Conservation (phyloP, 2,329 filamentous ascomycete genomes). For the Botrytis galanthina region DNA sequence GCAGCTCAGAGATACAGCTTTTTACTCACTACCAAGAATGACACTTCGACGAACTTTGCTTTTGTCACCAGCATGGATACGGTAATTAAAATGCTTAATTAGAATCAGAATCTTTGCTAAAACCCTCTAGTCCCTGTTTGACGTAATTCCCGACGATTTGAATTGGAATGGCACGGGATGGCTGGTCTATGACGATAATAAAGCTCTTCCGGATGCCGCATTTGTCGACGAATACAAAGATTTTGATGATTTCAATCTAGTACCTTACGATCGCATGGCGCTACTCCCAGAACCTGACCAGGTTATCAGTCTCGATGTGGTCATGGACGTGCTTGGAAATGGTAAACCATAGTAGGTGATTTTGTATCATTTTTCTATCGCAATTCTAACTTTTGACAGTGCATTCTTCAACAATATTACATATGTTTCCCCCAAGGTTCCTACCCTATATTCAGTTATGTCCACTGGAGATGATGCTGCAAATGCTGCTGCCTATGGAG, state of each 20-base stretch:
- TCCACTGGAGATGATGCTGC: conserved; percentile 51
- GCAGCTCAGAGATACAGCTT: conserved; percentile 67
- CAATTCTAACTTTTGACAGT: conserved; percentile 30
- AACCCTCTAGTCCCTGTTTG: conserved; percentile 59
- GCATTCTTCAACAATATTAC: conserved; percentile 63
- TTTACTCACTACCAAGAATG: conserved; percentile 61
- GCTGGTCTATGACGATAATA: conserved; percentile 55
- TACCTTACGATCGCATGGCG: conserved; percentile 64
- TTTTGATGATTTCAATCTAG: conserved; percentile 71
- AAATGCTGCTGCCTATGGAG: conserved; percentile 62
- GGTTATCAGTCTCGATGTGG: conserved; percentile 60
- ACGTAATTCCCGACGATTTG: conserved; percentile 57
- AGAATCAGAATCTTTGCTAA: conserved; percentile 24
- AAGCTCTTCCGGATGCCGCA: conserved; percentile 50
- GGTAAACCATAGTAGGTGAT: conserved; percentile 61
- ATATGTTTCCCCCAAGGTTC: conserved; percentile 63
- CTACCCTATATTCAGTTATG: conserved; percentile 65
- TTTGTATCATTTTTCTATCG: not conserved
- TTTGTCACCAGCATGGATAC: conserved; percentile 69
- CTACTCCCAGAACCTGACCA: conserved; percentile 62
- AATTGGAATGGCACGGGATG: conserved; percentile 69
- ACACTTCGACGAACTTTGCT: conserved; percentile 61
- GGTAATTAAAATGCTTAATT: conserved; percentile 25
- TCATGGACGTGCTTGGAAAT: conserved; percentile 65
- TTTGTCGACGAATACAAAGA: conserved; percentile 60